Base-by-base conservation (phyloP, 2,329 filamentous ascomycete genomes). In the Penicillium brevicompactum region DNA sequence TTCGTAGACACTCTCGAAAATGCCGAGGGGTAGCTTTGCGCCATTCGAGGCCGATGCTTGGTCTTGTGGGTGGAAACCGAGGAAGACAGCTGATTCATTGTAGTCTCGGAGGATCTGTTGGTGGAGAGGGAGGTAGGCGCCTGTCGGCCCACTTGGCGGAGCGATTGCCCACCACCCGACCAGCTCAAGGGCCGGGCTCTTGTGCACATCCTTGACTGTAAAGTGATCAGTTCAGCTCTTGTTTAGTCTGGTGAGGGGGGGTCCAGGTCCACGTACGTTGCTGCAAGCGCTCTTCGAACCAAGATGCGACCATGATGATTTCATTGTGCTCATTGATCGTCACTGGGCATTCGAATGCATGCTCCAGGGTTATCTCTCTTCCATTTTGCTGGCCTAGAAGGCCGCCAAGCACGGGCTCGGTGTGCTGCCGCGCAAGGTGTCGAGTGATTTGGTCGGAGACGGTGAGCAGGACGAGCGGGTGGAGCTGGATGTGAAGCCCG, bases 391-490 rank as follows among this genome's bases (percentile, higher is more conserved):
- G 90, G 14, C 94, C 94, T 5, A 99, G 77, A n/a, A 99, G 81
- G 49, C 89, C 92, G 53, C 94, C 94, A 3, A 93, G 84, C 16
- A 97, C 83, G 14, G 92, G 91, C 0, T 90, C 90, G 16, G 80
- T 73, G 66, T 92, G 87, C 49, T 86, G 80, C 56, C 94, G 86
- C 53, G 96, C 82, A 1, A 88, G 90, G 74, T 96, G 92, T 57
- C 94, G 86, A 55, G 93, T 96, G 73, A 97, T 92, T 74, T 96
- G 95, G 75, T 99, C 94, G 65, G 93, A 96, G 67, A 99, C 94
- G 62, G 90, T 95, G 76, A 99, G 90, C 63, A 97, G 88, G 49
- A 96, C 92, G 46, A 99, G 87, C 24, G 94, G 94, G 69, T 99
- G 94, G 16, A 99, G 85, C 65, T 92, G 86, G 53, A 92, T 86